These are phyloP conservation scores for Serendipita vermifera DNA, from an alignment of 768 basidiomycete genomes.

Conservation along the genomic window DNA sequence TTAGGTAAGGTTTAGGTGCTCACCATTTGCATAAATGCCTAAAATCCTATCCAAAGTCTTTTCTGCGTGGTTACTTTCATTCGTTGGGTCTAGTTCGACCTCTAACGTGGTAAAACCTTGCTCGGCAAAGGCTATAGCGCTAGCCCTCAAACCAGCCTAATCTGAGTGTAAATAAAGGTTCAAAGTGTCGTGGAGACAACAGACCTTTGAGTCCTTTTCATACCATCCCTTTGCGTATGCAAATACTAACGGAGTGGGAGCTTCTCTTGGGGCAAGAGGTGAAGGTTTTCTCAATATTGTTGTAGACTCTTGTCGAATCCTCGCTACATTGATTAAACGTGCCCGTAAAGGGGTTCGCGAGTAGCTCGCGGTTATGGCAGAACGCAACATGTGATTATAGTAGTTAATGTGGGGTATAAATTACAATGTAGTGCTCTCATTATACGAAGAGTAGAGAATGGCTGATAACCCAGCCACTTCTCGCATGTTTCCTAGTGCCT, in stretches of 20 bases:
- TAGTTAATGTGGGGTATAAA: no score
- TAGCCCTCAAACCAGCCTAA: neutral
- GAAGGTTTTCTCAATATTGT: neutral
- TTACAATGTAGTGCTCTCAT: conserved; percentile 25
- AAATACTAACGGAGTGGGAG: neutral
- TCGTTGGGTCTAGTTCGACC: neutral
- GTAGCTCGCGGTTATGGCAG: no score
- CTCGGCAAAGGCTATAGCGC: neutral
- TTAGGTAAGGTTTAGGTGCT: neutral
- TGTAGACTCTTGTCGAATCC: neutral
- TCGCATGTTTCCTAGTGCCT: conserved; percentile 49
- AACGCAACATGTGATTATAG: no score
- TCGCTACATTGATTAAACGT: no score
- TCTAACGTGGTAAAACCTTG: neutral
- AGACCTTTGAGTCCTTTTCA: neutral
- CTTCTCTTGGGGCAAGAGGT: neutral
- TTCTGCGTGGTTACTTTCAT: neutral
- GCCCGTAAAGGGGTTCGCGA: no score
- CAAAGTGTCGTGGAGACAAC: neutral
- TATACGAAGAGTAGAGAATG: conserved; percentile 57
- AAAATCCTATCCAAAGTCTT: neutral
- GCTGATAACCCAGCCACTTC: conserved; percentile 61
- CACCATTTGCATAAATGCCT: neutral
- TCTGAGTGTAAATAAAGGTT: neutral
- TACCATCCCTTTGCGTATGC: neutral